A percentile compares a stretch with the other conserved stretches of the same genome.
These are phyloP conservation scores for Ceratobasidium sp. DNA, from an alignment of 1,284 basidiomycete species.

Conservation along the genomic window DNA sequence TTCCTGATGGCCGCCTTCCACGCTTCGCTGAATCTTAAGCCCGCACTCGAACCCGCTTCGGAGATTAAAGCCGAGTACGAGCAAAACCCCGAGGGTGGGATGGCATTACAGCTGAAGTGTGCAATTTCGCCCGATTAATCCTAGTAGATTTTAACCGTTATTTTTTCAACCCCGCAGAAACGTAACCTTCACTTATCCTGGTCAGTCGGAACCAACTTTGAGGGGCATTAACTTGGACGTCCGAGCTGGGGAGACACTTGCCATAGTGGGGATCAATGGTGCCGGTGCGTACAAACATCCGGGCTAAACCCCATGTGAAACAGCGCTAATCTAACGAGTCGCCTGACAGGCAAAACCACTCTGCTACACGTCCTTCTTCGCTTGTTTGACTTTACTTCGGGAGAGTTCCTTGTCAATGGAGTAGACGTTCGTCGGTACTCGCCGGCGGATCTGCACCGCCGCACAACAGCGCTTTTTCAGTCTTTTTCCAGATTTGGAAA, in stretches of 20 bases:
- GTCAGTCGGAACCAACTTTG: conserved; percentile 67
- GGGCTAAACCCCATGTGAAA: conserved; percentile 24
- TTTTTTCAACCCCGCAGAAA: conserved; percentile 54
- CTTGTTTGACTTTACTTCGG: conserved; percentile 72
- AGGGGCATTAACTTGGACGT: conserved; percentile 71
- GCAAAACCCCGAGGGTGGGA: conserved; percentile 27
- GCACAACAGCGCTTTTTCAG: conserved; percentile 80
- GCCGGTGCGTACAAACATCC: conserved; percentile 45
- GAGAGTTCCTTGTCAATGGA: conserved; percentile 71
- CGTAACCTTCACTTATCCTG: conserved; percentile 79
- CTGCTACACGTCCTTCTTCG: conserved; percentile 79
- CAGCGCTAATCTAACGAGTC: conserved; percentile 39
- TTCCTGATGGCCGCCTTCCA: conserved; percentile 84
- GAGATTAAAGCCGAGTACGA: conserved; percentile 59
- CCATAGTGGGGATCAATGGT: conserved; percentile 70
- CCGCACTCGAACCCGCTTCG: conserved; percentile 65
- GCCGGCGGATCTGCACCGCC: conserved; percentile 72
- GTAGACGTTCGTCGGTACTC: conserved; percentile 67
- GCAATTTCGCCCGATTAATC: conserved; percentile 2
- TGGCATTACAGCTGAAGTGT: conserved; percentile 73
- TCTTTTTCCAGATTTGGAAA: conserved; percentile 75
- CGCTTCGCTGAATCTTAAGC: conserved; percentile 71
- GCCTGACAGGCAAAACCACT: conserved; percentile 75
- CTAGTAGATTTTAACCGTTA: conserved; percentile 42
- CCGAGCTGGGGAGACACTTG: conserved; percentile 75